Evolutionary conservation across 305 asterid genomes (phyloP).

Genomic region (Fraxinus angustifolia): DNA sequence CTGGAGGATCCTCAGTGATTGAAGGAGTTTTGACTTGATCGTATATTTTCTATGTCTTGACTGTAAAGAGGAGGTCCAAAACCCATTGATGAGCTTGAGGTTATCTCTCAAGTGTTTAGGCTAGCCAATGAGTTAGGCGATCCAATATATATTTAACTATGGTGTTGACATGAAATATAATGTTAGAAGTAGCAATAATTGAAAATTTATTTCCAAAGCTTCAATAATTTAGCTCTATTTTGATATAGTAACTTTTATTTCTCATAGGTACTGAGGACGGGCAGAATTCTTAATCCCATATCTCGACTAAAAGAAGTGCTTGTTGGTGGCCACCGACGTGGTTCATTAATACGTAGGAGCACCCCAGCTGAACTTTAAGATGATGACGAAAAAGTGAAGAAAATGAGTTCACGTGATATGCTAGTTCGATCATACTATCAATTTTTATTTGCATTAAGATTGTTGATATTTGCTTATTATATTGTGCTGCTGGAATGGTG

Average conservation of each 20-base stretch:
- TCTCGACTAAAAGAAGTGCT: conserved; percentile 36
- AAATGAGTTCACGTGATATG: background rate
- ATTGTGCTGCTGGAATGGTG: background rate
- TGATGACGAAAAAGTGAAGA: conserved; percentile 8
- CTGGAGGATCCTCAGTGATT: background rate
- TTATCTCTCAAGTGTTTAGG: background rate
- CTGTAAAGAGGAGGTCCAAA: background rate
- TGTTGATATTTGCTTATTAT: background rate
- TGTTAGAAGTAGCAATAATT: background rate
- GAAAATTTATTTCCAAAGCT: background rate
- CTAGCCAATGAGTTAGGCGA: background rate
- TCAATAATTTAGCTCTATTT: background rate
- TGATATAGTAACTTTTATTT: background rate
- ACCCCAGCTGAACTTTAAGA: conserved; percentile 28
- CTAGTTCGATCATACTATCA: background rate
- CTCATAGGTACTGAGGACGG: conserved; percentile 29
- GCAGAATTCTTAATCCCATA: conserved; percentile 38
- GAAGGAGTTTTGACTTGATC: background rate
- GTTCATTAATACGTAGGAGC: conserved; percentile 29
- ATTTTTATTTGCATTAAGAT: background rate
- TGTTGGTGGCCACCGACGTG: conserved; percentile 26
- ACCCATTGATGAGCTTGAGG: background rate
- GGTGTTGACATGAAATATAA: background rate
- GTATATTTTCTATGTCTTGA: background rate
- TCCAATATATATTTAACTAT: background rate